Percentiles rank a stretch among this genome's conserved stretches.
Conservation (phyloP, 371 early-diverging fungal genomes). For the Rhizopus microsporus region DNA sequence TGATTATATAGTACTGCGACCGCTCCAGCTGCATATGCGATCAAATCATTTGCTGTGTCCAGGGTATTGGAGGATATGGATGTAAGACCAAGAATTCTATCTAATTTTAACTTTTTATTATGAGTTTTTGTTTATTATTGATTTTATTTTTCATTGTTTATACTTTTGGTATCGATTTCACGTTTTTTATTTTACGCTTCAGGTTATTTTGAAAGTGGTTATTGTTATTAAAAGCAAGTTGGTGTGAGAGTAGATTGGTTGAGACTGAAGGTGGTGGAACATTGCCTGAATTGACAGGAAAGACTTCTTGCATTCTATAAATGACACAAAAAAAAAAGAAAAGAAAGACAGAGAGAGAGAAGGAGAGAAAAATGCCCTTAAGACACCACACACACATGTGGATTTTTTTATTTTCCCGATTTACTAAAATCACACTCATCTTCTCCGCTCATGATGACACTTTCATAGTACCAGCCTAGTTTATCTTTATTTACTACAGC, state of each 20-base stretch:
- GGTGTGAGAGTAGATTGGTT: slow-evolving; percentile 31
- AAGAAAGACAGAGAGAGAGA: neutral
- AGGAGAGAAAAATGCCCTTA: no score
- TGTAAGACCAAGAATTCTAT: slow-evolving; percentile 66
- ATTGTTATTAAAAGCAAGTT: slow-evolving; percentile 17
- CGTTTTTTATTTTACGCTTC: neutral
- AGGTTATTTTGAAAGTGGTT: slow-evolving; percentile 20
- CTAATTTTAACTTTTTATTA: slow-evolving; percentile 55
- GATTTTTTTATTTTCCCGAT: no score
- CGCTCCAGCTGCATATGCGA: slow-evolving; percentile 80
- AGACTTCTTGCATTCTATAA: slow-evolving; percentile 36
- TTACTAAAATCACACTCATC: no score
- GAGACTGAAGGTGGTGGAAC: slow-evolving; percentile 42
- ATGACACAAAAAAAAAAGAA: slow-evolving; percentile 2
- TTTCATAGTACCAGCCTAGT: no score
- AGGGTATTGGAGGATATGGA: slow-evolving; percentile 58
- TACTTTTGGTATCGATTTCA: slow-evolving; percentile 27
- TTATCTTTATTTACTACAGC: no score
- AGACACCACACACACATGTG: neutral
- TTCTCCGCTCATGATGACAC: no score
- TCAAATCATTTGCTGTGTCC: slow-evolving; percentile 61
- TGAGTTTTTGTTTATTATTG: neutral
- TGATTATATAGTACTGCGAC: slow-evolving; percentile 75
- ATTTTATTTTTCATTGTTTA: neutral
- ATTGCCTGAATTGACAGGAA: slow-evolving; percentile 53